Evolutionary conservation across 495 filamentous ascomycete genomes (phyloP).

Genomic region (Neurospora sp.): DNA sequence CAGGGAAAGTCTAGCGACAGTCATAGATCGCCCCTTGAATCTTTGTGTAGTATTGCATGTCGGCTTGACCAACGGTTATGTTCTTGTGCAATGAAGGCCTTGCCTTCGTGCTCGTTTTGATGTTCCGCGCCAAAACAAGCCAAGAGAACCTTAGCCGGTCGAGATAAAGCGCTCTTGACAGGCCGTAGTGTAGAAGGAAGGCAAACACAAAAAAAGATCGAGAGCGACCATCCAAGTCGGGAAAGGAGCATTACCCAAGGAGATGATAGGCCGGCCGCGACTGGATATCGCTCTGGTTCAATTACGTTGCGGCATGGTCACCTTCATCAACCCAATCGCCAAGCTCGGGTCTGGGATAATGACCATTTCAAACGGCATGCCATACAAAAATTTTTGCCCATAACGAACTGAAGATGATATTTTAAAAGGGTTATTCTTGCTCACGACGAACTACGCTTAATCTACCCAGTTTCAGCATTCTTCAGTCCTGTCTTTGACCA

Average conservation of each 20-base stretch:
- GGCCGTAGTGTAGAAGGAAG: background rate
- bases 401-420: background rate
- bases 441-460: background rate
- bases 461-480: background rate
- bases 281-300: background rate
- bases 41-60: background rate
- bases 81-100: constrained; percentile 3
- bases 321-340: background rate
- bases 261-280: background rate
- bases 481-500: background rate
- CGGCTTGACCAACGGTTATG: background rate
- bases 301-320: background rate
- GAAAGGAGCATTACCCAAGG: background rate
- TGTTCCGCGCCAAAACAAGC: background rate
- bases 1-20: constrained; percentile 3
- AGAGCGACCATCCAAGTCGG: background rate
- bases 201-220: background rate
- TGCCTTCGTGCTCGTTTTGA: constrained; percentile 6
- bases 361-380: background rate
- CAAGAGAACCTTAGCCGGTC: background rate
- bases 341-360: background rate
- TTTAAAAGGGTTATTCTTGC: background rate
- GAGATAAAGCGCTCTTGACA: background rate
- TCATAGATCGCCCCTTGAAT: constrained; percentile 2
- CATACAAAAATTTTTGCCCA: background rate